A percentile compares a stretch with the other conserved stretches of the same genome.
Conservation (phyloP, 2,329 filamentous ascomycete species). For the Xylaria sp. region DNA sequence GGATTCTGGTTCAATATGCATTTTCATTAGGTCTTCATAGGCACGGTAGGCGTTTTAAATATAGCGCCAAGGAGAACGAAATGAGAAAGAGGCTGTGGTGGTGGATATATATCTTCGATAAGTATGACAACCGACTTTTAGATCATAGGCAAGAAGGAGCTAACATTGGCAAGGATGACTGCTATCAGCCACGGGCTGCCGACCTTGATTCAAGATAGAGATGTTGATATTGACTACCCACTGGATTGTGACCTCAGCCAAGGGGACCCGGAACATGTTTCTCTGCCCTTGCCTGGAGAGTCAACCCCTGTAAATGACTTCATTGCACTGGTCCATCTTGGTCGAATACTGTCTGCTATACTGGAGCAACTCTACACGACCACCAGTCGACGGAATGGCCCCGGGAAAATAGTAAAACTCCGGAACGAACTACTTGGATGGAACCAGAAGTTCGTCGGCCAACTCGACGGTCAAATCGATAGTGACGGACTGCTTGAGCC, state of each 20-base stretch:
- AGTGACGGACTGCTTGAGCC: background rate
- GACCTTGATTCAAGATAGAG: background rate
- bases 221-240: conserved; percentile 1
- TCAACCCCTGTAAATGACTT: background rate
- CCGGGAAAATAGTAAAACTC: background rate
- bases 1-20: background rate
- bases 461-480: background rate
- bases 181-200: background rate
- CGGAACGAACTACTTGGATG: background rate
- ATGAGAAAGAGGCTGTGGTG: background rate
- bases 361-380: background rate
- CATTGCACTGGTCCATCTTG: background rate
- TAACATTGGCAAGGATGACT: background rate
- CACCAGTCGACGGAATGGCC: background rate
- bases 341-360: background rate
- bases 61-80: background rate
- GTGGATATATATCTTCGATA: conserved; percentile 1
- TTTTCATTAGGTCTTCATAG: background rate
- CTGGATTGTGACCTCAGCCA: background rate
- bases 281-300: background rate
- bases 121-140: background rate
- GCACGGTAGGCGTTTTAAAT: conserved; percentile 1
- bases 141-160: background rate
- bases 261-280: background rate
- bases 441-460: background rate